Base-by-base conservation (phyloP, 2,329 filamentous ascomycete species). In the Talaromyces pinophilus region DNA sequence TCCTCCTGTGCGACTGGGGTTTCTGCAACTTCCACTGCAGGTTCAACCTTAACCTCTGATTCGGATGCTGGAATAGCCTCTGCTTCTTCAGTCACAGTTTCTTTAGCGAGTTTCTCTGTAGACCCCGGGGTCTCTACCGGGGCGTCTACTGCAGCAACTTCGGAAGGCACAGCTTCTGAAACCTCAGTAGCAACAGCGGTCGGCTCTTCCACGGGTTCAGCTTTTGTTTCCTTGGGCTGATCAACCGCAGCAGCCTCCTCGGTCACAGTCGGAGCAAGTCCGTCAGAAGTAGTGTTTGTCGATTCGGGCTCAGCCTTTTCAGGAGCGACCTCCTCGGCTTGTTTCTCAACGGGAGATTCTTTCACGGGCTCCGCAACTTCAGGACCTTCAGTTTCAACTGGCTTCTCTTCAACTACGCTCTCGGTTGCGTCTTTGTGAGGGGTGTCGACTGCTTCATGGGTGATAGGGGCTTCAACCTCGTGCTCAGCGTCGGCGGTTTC, bases 21-120 rank as follows among this genome's bases (percentile, higher is more conserved):
- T 15, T 65, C 57, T 54, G 35, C 63, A 22, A 35, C 30, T 38
- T 19, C 54, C n/a, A 33, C 30, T 15, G 33, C 13, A 57, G 54
- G n/a, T 4, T 22, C 33, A 38, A 22, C n/a, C 3, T 57, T 57
- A 10, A 8, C 10, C n/a, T 55, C 28, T 35, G 52, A 5, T 33
- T 35, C 52, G 4, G 52, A 55, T 55, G 28, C 30, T 35, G 52
- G 52, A 55, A 35, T 5, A 55, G 52, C 52, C 13, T 57, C n/a
- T n/a, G 54, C n/a, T 38, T 57, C 30, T 35, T 35, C 10, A 7
- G 17, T 19, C 54, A 22, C 54, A 2, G n/a, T 15, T 22, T 57
- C 54, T 22, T 55, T 22, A 33, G n/a, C 30, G 10, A 10, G 11
- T 8, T 57, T n/a, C 8, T 33, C 50, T 54, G 50, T 15, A 19